Evolutionary conservation across 2,329 filamentous ascomycete genomes (phyloP).

Genomic region (Pseudocercospora pini-densiflorae): DNA sequence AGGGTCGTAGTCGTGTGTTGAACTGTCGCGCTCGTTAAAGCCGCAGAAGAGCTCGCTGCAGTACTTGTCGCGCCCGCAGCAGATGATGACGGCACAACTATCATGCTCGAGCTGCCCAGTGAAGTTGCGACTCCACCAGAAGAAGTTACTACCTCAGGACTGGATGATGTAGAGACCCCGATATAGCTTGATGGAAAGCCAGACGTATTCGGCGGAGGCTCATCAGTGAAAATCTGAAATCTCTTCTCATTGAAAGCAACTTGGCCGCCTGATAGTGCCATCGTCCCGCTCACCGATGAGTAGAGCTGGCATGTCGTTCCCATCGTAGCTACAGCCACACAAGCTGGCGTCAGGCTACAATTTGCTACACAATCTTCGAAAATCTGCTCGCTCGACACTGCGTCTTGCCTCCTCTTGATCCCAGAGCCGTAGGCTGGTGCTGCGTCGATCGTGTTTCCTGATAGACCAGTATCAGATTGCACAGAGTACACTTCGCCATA

Average conservation of each 20-base stretch:
- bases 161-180: not conserved
- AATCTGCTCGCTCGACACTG: not conserved
- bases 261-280: not conserved
- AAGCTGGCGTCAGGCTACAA: slow-evolving; percentile 1
- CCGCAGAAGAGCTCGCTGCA: not conserved
- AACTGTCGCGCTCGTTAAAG: not conserved
- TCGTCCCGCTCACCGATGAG: slow-evolving; percentile 9
- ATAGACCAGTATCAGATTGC: slow-evolving; percentile 1
- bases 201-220: not conserved
- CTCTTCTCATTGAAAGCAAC: slow-evolving; percentile 10
- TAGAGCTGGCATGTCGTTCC: slow-evolving; percentile 11
- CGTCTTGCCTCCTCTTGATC: not conserved
- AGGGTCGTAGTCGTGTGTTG: not conserved
- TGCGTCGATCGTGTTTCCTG: slow-evolving; percentile 5
- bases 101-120: not conserved
- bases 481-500: not conserved
- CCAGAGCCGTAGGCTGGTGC: slow-evolving; percentile 1
- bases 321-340: slow-evolving; percentile 8
- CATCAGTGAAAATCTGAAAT: slow-evolving; percentile 2
- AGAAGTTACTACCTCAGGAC: not conserved
- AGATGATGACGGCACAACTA: not conserved
- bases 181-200: not conserved
- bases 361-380: slow-evolving; percentile 7
- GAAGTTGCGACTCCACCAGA: not conserved
- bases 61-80: not conserved